phyloP scores from a whole-genome alignment of 345 rosid species.

The Sonneratia caseolaris region DNA sequence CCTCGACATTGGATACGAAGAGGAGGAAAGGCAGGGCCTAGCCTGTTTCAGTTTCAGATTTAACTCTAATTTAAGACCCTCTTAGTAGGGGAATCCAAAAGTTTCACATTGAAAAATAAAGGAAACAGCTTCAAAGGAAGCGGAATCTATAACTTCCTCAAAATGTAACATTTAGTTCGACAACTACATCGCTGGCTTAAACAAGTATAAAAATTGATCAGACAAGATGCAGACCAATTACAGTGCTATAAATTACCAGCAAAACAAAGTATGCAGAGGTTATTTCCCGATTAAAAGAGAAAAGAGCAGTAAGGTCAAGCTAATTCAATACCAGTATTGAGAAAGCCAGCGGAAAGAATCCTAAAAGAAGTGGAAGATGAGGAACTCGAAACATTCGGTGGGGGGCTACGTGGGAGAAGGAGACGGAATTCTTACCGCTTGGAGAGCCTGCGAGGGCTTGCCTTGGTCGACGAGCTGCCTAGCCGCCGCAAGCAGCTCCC shows the following conservation, averaged over 20 bases:
- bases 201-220: background rate
- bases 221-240: background rate
- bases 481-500: constrained; percentile 53
- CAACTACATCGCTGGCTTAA: background rate
- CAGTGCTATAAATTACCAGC: background rate
- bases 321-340: background rate
- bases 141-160: background rate
- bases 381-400: too few relatives aligned
- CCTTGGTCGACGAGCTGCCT: constrained; percentile 68
- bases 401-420: background rate
- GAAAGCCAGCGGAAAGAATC: background rate
- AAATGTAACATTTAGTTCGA: background rate
- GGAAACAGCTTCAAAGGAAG: background rate
- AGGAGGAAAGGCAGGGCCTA: background rate
- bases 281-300: background rate
- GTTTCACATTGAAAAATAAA: background rate
- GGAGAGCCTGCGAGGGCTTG: constrained; percentile 81
- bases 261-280: background rate
- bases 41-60: background rate
- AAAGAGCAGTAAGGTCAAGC: background rate
- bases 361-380: background rate
- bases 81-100: background rate
- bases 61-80: background rate
- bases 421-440: constrained; percentile 40
- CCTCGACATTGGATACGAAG: too few relatives aligned